phyloP scores from a whole-genome alignment of 495 filamentous ascomycete species.

The Penicillium atrosanguineum region DNA sequence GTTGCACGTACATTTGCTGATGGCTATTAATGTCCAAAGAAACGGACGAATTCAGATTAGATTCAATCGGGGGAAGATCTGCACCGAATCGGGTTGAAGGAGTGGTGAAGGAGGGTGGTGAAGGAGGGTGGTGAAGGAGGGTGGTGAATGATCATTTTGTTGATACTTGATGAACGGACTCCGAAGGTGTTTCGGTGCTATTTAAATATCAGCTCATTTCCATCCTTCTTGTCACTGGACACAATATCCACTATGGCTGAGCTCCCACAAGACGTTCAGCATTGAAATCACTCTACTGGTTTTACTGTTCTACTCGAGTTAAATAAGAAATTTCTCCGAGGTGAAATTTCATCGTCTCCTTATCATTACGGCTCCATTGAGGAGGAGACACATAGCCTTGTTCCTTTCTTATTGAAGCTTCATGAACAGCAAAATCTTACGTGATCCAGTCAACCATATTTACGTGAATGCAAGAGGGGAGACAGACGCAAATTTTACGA shows the following conservation, averaged over 20 bases:
- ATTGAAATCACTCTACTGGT: background rate
- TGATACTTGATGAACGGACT: background rate
- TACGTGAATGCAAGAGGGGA: background rate
- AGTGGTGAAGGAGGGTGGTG: too few species aligned
- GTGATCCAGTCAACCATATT: background rate
- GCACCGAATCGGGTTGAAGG: too few species aligned
- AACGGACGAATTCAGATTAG: too few species aligned
- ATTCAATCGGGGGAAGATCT: too few species aligned
- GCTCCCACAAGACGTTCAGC: too few species aligned
- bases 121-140: background rate
- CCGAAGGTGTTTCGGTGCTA: background rate
- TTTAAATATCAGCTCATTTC: background rate
- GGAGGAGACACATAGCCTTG: background rate
- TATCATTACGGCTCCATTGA: constrained; percentile 1
- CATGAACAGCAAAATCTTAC: background rate
- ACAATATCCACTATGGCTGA: background rate
- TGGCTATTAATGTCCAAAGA: too few species aligned
- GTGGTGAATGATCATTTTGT: background rate
- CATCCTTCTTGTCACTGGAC: background rate
- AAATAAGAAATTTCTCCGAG: background rate
- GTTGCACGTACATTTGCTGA: too few species aligned
- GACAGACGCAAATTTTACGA: background rate
- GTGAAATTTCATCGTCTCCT: background rate
- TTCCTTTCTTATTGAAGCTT: background rate
- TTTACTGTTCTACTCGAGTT: background rate